These are phyloP conservation scores for Neurospora hispaniola DNA, from an alignment of 495 filamentous ascomycete species.

Conservation along the genomic window DNA sequence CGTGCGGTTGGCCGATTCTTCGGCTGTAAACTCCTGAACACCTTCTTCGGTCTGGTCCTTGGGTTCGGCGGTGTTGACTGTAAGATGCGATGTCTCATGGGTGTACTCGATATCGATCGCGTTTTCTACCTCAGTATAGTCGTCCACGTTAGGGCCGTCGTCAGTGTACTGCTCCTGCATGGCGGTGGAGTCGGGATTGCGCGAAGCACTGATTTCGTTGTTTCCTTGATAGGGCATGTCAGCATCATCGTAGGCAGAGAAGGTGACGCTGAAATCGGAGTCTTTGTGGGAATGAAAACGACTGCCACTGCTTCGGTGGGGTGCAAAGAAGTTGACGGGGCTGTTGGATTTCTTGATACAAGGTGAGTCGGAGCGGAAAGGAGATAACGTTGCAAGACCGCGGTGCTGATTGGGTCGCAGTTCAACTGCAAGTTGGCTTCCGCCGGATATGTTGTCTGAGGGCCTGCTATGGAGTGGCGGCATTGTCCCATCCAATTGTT, in stretches of 20 bases:
- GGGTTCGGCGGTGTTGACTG: conserved; percentile 5
- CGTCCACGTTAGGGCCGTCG: conserved; percentile 1
- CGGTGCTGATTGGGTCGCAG: neutral
- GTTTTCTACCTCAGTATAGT: neutral
- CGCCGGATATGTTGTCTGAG: neutral
- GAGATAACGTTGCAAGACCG: neutral
- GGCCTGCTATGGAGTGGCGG: neutral
- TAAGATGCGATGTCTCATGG: conserved; percentile 2
- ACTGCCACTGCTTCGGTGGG: neutral
- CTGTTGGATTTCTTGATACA: neutral
- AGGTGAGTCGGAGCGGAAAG: neutral
- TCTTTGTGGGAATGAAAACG: conserved; percentile 3
- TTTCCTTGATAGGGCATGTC: conserved; percentile 11
- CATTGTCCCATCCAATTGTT: neutral
- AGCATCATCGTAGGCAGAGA: conserved; percentile 11
- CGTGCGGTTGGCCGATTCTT: conserved; percentile 16
- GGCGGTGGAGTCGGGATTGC: conserved; percentile 1
- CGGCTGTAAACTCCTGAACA: neutral
- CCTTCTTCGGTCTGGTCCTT: neutral
- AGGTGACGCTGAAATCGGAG: conserved; percentile 8
- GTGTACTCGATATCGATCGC: neutral
- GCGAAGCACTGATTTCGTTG: conserved; percentile 10
- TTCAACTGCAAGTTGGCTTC: neutral
- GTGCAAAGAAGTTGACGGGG: conserved; percentile 3
- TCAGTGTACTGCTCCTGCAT: conserved; percentile 5